These are phyloP conservation scores for Starmerella potacharoeniae DNA, from an alignment of 805 yeast genomes.

Conservation along the genomic window DNA sequence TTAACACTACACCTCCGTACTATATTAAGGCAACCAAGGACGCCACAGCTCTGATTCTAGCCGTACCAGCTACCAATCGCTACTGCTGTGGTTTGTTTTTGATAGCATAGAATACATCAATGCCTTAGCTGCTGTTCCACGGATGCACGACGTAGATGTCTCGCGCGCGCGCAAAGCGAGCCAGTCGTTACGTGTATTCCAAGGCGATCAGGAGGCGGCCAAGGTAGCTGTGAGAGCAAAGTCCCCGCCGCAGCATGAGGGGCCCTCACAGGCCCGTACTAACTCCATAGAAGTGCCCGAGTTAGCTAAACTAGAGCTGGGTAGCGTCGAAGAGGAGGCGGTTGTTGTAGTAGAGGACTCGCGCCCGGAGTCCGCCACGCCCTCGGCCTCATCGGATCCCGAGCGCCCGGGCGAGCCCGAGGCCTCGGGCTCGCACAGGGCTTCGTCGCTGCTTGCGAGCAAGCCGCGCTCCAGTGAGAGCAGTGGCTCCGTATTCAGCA, in stretches of 20 bases:
- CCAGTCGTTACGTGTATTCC: conserved; percentile 30
- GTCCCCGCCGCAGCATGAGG: neutral
- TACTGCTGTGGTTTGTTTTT: neutral
- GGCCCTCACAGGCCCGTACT: neutral
- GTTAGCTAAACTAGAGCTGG: neutral
- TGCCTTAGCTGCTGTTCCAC: conserved; percentile 9
- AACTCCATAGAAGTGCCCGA: neutral
- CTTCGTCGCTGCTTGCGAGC: neutral
- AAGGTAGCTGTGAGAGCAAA: neutral
- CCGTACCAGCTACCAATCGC: neutral
- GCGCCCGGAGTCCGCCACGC: neutral
- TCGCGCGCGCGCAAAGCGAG: conserved; percentile 31
- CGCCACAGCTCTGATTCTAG: neutral
- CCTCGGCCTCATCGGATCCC: neutral
- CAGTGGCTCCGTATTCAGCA: neutral
- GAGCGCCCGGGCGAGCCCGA: neutral
- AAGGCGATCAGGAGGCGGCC: conserved; percentile 18
- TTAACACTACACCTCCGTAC: neutral
- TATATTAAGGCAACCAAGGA: neutral
- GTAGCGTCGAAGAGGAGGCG: neutral
- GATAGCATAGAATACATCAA: conserved; percentile 8
- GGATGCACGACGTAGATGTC: conserved; percentile 16
- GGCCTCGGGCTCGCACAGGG: neutral
- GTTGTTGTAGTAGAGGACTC: neutral
- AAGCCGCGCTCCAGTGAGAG: neutral